phyloP scores from a whole-genome alignment of 106 monocot species.

The Allium cepa region DNA sequence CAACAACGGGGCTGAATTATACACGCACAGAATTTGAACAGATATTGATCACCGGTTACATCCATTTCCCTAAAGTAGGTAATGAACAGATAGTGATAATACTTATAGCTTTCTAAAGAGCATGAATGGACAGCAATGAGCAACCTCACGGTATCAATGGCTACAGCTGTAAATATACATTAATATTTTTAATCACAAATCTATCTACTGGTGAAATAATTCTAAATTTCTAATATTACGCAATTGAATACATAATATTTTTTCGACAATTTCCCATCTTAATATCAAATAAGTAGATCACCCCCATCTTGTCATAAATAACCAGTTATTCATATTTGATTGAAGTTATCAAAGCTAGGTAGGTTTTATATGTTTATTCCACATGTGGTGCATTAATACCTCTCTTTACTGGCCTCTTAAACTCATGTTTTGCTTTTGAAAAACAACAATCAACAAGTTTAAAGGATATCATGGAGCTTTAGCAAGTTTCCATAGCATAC shows the following conservation, averaged over 20 bases:
- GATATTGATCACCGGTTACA: neutral
- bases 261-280: neutral
- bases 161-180: neutral
- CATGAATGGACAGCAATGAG: neutral
- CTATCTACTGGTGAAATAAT: neutral
- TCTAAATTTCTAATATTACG: neutral
- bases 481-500: no score
- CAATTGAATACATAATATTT: neutral
- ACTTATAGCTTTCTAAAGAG: neutral
- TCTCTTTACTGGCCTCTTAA: no score
- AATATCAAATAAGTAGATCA: neutral
- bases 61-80: neutral
- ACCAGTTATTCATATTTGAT: no score
- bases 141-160: neutral
- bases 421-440: no score
- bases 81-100: neutral
- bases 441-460: no score
- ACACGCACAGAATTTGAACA: neutral
- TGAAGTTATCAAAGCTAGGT: no score
- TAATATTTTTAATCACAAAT: no score
- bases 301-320: neutral
- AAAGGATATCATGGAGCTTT: no score
- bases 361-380: no score
- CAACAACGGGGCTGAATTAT: conserved; percentile 7
- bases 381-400: no score